Base-by-base conservation (phyloP, 176 grass and related monocot genomes). In the Elaeis guineensis region DNA sequence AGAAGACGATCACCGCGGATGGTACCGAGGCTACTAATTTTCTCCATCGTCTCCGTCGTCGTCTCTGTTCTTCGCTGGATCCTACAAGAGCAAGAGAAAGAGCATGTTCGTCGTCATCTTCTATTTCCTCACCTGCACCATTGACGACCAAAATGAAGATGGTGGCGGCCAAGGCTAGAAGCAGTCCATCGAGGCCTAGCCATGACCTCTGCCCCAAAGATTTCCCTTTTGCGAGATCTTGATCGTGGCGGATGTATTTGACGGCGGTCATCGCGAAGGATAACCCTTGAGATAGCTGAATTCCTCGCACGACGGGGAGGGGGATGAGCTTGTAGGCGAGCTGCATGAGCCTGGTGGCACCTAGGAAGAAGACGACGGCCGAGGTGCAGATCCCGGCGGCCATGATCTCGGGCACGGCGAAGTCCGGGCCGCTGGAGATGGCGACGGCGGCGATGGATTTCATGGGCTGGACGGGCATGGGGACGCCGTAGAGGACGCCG, bases 251-350 rank as follows among this genome's bases (percentile, higher is more conserved):
- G 23, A 95, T 66, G 86, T 95, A 95, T 65, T 79, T 90, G 68
- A 90, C 86, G 11, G 86, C 83, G 5, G 83, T 68, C 80, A 87
- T 90, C 74, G 83, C 83, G 58, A 96, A 95, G 81, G 73, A 87
- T 19, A 89, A 83, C 21, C 91, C 91, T 71, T 95, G 91, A 0
- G 77, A 79, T 22, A 95, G 78, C 75, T 95, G 90, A 74, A 95
- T 95, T 55, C 91, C 91, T 58, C 91, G 83, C 7, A 95, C 83
- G 48, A 95, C 86, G 5, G 91, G 75, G 52, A 95, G 86, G 1
- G 91, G 91, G 12, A 95, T 85, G 70, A 95, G 1, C 71, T 83
- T 71, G 69, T 90, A 90, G 7, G 69, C 86, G 51, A 90, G 59
- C 23, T 39, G 61, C 86, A 95, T 90, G 49, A 95, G 83, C 17